Percentiles rank a stretch among this genome's conserved stretches.
Conservation (phyloP, 495 filamentous ascomycete genomes). For the Letharia columbiana region DNA sequence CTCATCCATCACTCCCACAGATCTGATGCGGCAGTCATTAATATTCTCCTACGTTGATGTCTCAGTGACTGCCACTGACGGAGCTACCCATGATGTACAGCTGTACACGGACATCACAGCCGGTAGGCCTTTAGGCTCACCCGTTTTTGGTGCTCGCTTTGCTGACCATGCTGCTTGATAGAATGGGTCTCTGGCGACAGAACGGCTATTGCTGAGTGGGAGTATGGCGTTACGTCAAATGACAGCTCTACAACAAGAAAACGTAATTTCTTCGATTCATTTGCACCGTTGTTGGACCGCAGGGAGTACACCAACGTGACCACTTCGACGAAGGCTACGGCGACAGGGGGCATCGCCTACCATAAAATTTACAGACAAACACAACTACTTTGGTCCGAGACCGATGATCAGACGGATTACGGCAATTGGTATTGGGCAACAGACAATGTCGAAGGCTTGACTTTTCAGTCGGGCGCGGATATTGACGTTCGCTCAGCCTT, state of each 20-base stretch:
- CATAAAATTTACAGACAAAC: conserved; percentile 46
- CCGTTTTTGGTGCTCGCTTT: background rate
- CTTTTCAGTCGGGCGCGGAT: conserved; percentile 44
- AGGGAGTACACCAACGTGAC: background rate
- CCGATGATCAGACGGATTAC: conserved; percentile 48
- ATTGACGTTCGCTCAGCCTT: conserved; percentile 43
- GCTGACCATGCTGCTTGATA: conserved; percentile 26
- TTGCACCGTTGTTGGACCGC: background rate
- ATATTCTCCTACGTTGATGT: conserved; percentile 50
- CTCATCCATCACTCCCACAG: conserved; percentile 48
- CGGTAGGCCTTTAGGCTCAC: conserved; percentile 32
- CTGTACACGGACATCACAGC: conserved; percentile 54
- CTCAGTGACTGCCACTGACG: conserved; percentile 45
- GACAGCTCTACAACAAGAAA: conserved; percentile 17
- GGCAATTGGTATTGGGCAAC: conserved; percentile 52
- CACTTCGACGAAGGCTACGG: background rate
- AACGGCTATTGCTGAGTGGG: conserved; percentile 43
- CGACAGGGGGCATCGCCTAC: conserved; percentile 34
- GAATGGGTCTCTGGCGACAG: conserved; percentile 53
- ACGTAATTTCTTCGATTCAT: background rate
- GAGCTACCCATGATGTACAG: conserved; percentile 45
- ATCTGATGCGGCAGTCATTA: conserved; percentile 47
- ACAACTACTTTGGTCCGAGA: conserved; percentile 47
- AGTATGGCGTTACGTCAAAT: conserved; percentile 38
- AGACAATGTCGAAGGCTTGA: conserved; percentile 32